Evolutionary conservation across 495 filamentous ascomycete genomes (phyloP).

Genomic region (Podospora didyma): DNA sequence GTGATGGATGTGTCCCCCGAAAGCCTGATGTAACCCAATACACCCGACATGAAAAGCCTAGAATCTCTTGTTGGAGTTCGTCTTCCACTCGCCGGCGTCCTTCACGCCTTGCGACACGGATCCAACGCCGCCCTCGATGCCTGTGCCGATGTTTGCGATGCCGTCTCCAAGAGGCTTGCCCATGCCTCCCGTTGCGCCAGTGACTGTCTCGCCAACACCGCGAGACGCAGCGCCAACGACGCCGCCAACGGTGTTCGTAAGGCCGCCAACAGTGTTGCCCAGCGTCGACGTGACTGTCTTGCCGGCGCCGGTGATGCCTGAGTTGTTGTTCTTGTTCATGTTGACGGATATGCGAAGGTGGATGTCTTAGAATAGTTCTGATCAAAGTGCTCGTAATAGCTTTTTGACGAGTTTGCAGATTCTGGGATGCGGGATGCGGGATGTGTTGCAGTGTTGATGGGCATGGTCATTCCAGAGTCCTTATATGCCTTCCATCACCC

Average conservation of each 20-base stretch:
- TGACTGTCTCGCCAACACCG: constrained; percentile 37
- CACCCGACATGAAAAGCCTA: too few species aligned
- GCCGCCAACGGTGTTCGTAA: constrained; percentile 63
- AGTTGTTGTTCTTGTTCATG: constrained; percentile 36
- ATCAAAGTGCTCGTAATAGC: too few species aligned
- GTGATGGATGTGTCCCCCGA: too few species aligned
- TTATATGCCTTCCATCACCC: too few species aligned
- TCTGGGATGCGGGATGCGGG: too few species aligned
- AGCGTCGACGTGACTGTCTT: constrained; percentile 57
- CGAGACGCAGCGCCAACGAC: constrained; percentile 64
- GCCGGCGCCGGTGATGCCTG: constrained; percentile 60
- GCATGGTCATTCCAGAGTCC: too few species aligned
- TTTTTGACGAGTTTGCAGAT: too few species aligned
- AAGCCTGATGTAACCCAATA: too few species aligned
- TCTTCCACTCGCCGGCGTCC: constrained; percentile 66
- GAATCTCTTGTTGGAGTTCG: constrained; percentile 9
- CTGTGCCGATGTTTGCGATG: constrained; percentile 54
- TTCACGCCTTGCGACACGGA: constrained; percentile 60
- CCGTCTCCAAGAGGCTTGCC: constrained; percentile 66
- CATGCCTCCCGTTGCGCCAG: constrained; percentile 52
- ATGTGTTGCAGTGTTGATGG: too few species aligned
- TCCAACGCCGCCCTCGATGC: constrained; percentile 55
- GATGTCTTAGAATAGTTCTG: too few species aligned
- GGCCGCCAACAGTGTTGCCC: constrained; percentile 49
- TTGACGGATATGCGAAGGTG: background rate